Conservation (phyloP, 306 rosid species). For the Acacia acuminata region DNA sequence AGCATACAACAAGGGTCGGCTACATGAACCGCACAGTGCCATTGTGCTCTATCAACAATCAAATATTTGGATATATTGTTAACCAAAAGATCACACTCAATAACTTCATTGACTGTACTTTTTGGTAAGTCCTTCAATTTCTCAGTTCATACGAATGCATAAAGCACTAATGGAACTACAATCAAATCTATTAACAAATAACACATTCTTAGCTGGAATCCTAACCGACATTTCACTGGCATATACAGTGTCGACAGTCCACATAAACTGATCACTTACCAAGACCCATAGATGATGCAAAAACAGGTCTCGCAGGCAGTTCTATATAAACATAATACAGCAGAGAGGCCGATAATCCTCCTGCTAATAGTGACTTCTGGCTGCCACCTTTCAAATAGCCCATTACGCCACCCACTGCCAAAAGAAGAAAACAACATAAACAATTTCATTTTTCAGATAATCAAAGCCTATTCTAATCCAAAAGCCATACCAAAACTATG, state of each 20-base stretch:
- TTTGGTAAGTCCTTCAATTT: neutral
- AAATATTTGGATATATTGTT: too few species aligned
- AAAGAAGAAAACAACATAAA: constrained; percentile 13
- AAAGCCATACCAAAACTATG: neutral
- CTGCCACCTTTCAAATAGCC: constrained; percentile 95
- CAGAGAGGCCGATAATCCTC: constrained; percentile 71
- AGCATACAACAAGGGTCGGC: neutral
- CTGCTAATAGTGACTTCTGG: constrained; percentile 89
- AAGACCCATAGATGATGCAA: constrained; percentile 89
- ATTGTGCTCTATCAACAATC: too few species aligned
- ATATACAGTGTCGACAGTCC: neutral
- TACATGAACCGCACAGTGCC: too few species aligned
- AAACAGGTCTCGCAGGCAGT: constrained; percentile 76
- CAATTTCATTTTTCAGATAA: constrained; percentile 1
- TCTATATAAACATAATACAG: constrained; percentile 61
- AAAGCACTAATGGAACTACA: constrained; percentile 20
- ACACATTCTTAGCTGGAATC: neutral
- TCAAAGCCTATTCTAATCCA: neutral
- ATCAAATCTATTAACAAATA: neutral
- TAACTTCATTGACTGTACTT: too few species aligned
- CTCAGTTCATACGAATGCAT: neutral
- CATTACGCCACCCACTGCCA: constrained; percentile 88
- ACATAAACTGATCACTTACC: constrained; percentile 54
- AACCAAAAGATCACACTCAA: too few species aligned
- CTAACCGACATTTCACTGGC: neutral